These are phyloP conservation scores for Diaporthe aspalathi DNA, from an alignment of 2,329 filamentous ascomycete species.

Conservation along the genomic window DNA sequence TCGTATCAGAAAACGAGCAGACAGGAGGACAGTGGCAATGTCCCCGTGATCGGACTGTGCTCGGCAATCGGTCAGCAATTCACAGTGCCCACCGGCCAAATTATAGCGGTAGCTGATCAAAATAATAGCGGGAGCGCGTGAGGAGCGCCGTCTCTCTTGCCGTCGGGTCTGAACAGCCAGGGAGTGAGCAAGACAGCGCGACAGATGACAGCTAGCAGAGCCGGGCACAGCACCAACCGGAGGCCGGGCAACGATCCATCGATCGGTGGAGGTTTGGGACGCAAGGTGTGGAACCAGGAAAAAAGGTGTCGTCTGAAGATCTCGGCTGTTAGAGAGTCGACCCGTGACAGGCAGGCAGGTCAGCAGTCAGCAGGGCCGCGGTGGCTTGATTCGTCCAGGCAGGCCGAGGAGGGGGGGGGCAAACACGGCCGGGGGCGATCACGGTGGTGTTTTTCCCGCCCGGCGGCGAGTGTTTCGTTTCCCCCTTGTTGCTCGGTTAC, in stretches of 20 bases:
- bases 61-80: constrained; percentile 32
- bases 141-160: constrained; percentile 14
- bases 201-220: constrained; percentile 9
- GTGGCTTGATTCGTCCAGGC: constrained; percentile 3
- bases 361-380: constrained; percentile 20
- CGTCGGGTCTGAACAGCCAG: constrained; percentile 18
- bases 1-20: constrained; percentile 29
- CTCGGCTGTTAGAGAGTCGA: constrained; percentile 24
- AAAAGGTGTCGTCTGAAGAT: constrained; percentile 29
- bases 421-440: constrained; percentile 20
- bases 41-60: constrained; percentile 30
- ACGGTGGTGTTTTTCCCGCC: constrained; percentile 20
- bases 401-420: constrained; percentile 30
- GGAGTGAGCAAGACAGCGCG: constrained; percentile 17
- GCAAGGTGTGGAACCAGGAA: background rate
- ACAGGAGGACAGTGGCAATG: constrained; percentile 17
- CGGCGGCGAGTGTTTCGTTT: constrained; percentile 37
- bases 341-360: constrained; percentile 18
- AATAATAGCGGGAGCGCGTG: constrained; percentile 22
- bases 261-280: constrained; percentile 16
- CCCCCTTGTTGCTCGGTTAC: constrained; percentile 19
- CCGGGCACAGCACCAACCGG: constrained; percentile 7
- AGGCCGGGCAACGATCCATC: constrained; percentile 9
- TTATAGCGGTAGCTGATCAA: constrained; percentile 30
- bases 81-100: constrained; percentile 28